phyloP scores from a whole-genome alignment of 176 grass and related monocot species.

The Raddia guianensis region DNA sequence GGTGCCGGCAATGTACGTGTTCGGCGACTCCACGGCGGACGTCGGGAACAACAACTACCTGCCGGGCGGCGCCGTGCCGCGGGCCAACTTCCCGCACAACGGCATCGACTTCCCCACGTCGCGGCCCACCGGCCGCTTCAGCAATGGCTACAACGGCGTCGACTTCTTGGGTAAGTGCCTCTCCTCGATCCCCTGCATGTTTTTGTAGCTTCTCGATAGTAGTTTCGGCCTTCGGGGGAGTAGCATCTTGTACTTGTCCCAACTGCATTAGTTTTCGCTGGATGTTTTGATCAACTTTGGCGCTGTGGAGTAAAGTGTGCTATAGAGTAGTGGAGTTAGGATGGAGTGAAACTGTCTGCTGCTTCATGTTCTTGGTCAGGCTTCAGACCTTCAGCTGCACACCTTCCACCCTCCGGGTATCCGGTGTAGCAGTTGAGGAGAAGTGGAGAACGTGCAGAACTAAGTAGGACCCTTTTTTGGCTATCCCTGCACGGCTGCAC shows the following conservation, averaged over 20 bases:
- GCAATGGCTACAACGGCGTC: slow-evolving; percentile 59
- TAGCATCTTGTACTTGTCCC: neutral
- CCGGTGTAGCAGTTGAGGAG: too few relatives aligned
- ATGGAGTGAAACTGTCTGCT: neutral
- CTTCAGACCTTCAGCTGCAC: too few relatives aligned
- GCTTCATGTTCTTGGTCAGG: neutral
- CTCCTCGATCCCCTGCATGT: neutral
- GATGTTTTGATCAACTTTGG: neutral
- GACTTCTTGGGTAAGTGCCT: slow-evolving; percentile 54
- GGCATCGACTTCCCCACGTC: slow-evolving; percentile 64
- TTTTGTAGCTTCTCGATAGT: neutral
- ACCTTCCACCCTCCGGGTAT: neutral
- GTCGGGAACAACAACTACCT: slow-evolving; percentile 73
- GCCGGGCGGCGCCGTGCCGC: slow-evolving; percentile 42
- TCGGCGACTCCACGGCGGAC: slow-evolving; percentile 68
- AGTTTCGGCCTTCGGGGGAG: neutral
- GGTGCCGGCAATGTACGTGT: slow-evolving; percentile 60
- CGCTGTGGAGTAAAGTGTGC: neutral
- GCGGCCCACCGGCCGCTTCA: slow-evolving; percentile 57
- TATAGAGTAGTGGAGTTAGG: neutral
- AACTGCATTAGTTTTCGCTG: neutral
- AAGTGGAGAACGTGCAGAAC: neutral
- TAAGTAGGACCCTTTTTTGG: neutral
- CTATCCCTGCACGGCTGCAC: neutral
- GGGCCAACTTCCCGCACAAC: slow-evolving; percentile 70